These are phyloP conservation scores for Biancaea sappan DNA, from an alignment of 306 rosid species.

Conservation along the genomic window DNA sequence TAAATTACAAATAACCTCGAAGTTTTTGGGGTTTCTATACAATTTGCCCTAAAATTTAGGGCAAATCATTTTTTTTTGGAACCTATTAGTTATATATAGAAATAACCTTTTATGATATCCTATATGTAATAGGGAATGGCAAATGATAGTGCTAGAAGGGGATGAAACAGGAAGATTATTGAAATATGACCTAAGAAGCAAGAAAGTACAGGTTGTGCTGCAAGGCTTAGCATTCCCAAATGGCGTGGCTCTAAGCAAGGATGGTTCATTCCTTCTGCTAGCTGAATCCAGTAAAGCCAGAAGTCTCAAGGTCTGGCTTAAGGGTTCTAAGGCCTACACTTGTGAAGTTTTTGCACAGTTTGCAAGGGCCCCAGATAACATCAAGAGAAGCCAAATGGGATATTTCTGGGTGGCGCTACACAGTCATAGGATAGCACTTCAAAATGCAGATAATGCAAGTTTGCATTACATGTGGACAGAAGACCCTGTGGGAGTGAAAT, in stretches of 20 bases:
- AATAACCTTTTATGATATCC: neutral
- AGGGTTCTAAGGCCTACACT: conserved; percentile 34
- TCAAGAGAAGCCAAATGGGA: conserved; percentile 40
- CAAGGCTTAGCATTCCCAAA: conserved; percentile 49
- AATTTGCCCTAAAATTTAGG: no score
- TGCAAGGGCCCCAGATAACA: conserved; percentile 50
- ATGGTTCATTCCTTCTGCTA: conserved; percentile 47
- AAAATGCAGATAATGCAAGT: neutral
- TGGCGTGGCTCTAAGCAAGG: conserved; percentile 59
- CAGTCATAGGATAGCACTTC: conserved; percentile 22
- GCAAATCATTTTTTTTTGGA: no score
- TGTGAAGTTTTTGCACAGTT: conserved; percentile 36
- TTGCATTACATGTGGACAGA: no score
- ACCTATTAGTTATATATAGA: neutral
- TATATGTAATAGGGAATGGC: conserved; percentile 34
- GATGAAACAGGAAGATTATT: conserved; percentile 55
- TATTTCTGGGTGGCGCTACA: conserved; percentile 56
- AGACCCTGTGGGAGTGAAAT: conserved; percentile 49
- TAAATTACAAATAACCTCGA: no score
- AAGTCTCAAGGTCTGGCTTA: conserved; percentile 43
- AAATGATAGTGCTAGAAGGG: conserved; percentile 14
- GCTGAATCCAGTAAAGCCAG: conserved; percentile 26
- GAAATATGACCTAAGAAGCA: conserved; percentile 1
- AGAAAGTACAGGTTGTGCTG: conserved; percentile 41
- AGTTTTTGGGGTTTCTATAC: no score